Percentiles rank a stretch among this genome's conserved stretches.
These are phyloP conservation scores for Brassica hybrid DNA, from an alignment of 441 rosid species.

Conservation along the genomic window DNA sequence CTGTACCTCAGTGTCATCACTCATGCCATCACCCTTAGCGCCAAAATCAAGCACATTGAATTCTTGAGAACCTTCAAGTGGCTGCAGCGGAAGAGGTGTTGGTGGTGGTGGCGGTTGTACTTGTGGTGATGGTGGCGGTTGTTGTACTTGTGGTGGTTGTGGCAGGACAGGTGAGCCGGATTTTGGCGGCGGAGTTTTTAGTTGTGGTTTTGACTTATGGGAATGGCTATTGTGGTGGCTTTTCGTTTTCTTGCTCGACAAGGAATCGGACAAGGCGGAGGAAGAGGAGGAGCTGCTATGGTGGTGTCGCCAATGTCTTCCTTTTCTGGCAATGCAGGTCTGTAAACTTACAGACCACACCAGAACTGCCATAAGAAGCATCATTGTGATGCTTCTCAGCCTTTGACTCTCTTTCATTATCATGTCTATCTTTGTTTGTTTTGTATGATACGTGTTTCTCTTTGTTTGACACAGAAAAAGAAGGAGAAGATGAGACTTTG, in stretches of 20 bases:
- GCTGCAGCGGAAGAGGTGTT: constrained; percentile 39
- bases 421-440: constrained; percentile 10
- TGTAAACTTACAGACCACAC: constrained; percentile 67
- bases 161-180: constrained; percentile 23
- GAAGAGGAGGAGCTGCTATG: constrained; percentile 33
- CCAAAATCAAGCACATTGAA: constrained; percentile 74
- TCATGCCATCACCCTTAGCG: constrained; percentile 79
- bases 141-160: constrained; percentile 26
- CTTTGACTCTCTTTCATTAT: constrained; percentile 45
- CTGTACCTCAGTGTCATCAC: constrained; percentile 82
- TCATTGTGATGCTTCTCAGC: constrained; percentile 56
- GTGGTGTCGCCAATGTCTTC: constrained; percentile 74
- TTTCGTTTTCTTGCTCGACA: constrained; percentile 63
- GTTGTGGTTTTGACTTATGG: constrained; percentile 57
- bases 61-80: constrained; percentile 42
- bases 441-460: background rate
- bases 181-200: constrained; percentile 32
- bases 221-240: constrained; percentile 36
- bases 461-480: constrained; percentile 10
- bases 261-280: constrained; percentile 40
- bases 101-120: constrained; percentile 20
- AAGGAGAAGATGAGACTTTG: constrained; percentile 23
- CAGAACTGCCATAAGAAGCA: constrained; percentile 56
- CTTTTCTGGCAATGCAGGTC: constrained; percentile 78
- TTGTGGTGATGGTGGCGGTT: constrained; percentile 36